phyloP scores from a whole-genome alignment of 495 filamentous ascomycete genomes.

The Talaromyces thailandensis region DNA sequence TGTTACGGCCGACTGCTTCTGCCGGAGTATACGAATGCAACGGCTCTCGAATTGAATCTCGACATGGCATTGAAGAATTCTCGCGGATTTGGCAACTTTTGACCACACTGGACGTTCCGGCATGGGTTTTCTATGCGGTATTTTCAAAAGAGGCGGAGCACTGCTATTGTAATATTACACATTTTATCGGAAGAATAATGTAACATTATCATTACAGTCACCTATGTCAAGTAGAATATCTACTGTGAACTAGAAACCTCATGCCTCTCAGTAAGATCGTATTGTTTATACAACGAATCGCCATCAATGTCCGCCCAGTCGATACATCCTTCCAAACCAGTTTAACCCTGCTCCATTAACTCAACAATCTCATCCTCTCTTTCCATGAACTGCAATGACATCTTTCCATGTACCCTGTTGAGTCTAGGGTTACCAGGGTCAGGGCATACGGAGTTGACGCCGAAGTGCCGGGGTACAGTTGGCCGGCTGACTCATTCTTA shows the following conservation, averaged over 20 bases:
- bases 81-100: conserved; percentile 71
- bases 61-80: conserved; percentile 77
- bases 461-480: not conserved
- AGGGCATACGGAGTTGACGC: not conserved
- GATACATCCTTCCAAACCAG: no score
- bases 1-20: conserved; percentile 83
- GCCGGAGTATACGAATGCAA: conserved; percentile 66
- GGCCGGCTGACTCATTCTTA: not conserved
- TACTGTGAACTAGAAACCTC: not conserved
- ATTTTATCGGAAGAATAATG: not conserved
- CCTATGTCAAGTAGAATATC: no score
- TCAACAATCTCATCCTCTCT: no score
- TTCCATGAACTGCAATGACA: no score
- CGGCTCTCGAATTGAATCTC: conserved; percentile 65
- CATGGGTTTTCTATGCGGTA: not conserved
- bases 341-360: no score
- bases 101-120: not conserved
- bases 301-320: no score
- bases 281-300: no score
- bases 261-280: not conserved
- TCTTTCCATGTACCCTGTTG: no score
- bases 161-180: not conserved
- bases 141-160: not conserved
- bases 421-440: not conserved
- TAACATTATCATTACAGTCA: not conserved